These are phyloP conservation scores for Chlorella vulgaris DNA, from an alignment of 139 green algal species.

Conservation along the genomic window DNA sequence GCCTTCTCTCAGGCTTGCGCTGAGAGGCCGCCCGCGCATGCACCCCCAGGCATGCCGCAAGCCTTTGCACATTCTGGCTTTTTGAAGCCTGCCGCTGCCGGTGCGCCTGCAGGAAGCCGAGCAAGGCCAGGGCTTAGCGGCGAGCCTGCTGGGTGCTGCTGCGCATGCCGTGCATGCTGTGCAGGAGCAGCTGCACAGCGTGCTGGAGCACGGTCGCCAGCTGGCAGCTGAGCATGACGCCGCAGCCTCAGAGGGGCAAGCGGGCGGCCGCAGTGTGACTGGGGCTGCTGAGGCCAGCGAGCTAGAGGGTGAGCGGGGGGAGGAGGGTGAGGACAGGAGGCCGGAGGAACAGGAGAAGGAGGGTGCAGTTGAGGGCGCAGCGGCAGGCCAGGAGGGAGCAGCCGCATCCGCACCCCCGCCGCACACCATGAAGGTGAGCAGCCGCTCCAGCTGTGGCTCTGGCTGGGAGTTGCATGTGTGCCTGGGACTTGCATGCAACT, in stretches of 20 bases:
- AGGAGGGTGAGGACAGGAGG: too few relatives aligned
- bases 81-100: too few relatives aligned
- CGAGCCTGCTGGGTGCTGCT: conserved; percentile 2
- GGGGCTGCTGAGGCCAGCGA: too few relatives aligned
- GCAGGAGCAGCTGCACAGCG: conserved; percentile 3
- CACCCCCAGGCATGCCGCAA: too few relatives aligned
- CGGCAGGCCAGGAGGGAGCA: too few relatives aligned
- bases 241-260: background rate
- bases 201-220: conserved; percentile 15
- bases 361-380: too few relatives aligned
- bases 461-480: background rate
- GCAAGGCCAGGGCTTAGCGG: background rate
- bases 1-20: too few relatives aligned
- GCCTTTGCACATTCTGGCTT: too few relatives aligned
- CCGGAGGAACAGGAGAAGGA: too few relatives aligned
- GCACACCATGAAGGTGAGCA: background rate
- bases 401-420: background rate
- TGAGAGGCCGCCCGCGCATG: too few relatives aligned
- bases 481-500: background rate
- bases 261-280: background rate
- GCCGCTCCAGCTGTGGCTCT: background rate
- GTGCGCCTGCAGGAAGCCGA: too few relatives aligned
- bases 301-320: too few relatives aligned
- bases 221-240: conserved; percentile 7
- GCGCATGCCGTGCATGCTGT: background rate